Percentiles rank a stretch among this genome's conserved stretches.
These are phyloP conservation scores for Coniochaeta ligniaria DNA, from an alignment of 2,329 filamentous ascomycete genomes.

Conservation along the genomic window DNA sequence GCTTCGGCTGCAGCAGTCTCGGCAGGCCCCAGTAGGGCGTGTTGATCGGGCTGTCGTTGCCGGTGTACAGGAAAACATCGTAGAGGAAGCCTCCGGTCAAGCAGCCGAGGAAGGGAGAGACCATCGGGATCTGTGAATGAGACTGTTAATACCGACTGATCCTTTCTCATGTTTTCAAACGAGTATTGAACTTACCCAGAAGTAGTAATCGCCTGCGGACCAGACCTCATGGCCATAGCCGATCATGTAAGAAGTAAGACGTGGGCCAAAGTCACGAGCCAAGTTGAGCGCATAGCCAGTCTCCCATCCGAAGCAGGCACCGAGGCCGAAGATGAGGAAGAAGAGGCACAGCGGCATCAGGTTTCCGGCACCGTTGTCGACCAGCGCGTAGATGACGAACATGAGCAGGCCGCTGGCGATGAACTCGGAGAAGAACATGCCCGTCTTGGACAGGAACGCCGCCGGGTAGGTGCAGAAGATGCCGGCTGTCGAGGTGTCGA, in stretches of 20 bases:
- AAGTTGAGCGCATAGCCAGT: slow-evolving; percentile 72
- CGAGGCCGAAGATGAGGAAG: slow-evolving; percentile 60
- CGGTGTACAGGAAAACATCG: slow-evolving; percentile 62
- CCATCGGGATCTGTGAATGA: slow-evolving; percentile 55
- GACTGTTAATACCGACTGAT: slow-evolving; percentile 4
- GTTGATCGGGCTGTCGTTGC: slow-evolving; percentile 59
- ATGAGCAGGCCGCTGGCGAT: slow-evolving; percentile 60
- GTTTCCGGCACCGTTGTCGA: slow-evolving; percentile 51
- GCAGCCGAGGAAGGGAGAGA: slow-evolving; percentile 61
- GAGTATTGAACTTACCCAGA: slow-evolving; percentile 48
- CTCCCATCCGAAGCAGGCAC: slow-evolving; percentile 68
- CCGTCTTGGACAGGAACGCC: slow-evolving; percentile 56
- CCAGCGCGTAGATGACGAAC: slow-evolving; percentile 65
- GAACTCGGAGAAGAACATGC: slow-evolving; percentile 67
- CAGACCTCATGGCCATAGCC: slow-evolving; percentile 59
- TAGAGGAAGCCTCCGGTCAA: slow-evolving; percentile 60
- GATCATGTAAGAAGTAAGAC: slow-evolving; percentile 31
- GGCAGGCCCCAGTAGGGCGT: slow-evolving; percentile 58
- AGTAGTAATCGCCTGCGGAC: slow-evolving; percentile 62
- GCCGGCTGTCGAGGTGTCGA: slow-evolving; percentile 54
- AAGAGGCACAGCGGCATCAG: slow-evolving; percentile 40
- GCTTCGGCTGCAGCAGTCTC: slow-evolving; percentile 31
- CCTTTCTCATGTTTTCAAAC: background rate
- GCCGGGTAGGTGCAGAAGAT: slow-evolving; percentile 71
- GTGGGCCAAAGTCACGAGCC: slow-evolving; percentile 53